These are phyloP conservation scores for Xylariales sp. DNA, from an alignment of 2,329 filamentous ascomycete species.

Conservation along the genomic window DNA sequence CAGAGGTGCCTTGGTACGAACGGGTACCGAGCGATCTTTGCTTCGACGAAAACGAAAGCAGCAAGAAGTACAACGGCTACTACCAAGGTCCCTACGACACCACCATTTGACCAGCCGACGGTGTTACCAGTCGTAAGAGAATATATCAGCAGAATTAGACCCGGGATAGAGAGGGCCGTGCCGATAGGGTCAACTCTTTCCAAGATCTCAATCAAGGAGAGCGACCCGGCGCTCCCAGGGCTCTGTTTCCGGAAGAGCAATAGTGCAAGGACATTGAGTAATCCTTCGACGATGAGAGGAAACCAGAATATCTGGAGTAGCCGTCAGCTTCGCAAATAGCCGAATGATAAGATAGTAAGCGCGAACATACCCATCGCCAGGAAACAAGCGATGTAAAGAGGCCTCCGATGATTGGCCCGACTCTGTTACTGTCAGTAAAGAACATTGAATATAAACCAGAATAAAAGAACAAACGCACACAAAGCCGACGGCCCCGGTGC, in stretches of 20 bases:
- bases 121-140: conserved; percentile 11
- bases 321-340: not conserved
- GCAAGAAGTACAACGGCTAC: conserved; percentile 3
- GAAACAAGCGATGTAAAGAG: conserved; percentile 15
- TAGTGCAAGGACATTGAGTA: conserved; percentile 1
- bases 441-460: not conserved
- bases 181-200: conserved; percentile 7
- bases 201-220: not conserved
- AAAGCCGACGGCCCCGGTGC: not conserved
- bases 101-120: conserved; percentile 9
- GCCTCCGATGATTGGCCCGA: conserved; percentile 14
- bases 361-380: conserved; percentile 14
- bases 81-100: conserved; percentile 9
- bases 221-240: conserved; percentile 5
- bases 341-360: not conserved
- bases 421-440: not conserved
- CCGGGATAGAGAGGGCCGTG: conserved; percentile 8
- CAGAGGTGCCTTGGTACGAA: conserved; percentile 12
- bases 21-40: conserved; percentile 6
- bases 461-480: not conserved
- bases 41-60: conserved; percentile 10
- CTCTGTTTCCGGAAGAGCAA: conserved; percentile 4
- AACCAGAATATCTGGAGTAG: conserved; percentile 13
- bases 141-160: conserved; percentile 12
- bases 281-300: conserved; percentile 10